Percentiles rank a stretch among this genome's conserved stretches.
Conservation (phyloP, 83 land plant genomes). For the Picea mariana region DNA sequence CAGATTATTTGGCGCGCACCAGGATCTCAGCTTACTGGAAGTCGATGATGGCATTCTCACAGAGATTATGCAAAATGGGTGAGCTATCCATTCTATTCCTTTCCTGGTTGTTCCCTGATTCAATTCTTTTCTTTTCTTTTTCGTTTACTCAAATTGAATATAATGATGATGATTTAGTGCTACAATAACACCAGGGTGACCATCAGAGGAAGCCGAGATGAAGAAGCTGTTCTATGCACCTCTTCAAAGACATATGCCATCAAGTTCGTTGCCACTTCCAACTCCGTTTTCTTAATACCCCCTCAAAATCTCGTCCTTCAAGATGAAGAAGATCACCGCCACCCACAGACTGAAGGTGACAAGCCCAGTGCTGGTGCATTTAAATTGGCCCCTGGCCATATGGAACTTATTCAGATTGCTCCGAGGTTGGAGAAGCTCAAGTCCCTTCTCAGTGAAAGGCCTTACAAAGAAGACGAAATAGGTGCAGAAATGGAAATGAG, state of each 20-base stretch:
- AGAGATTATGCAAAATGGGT: slow-evolving; percentile 50
- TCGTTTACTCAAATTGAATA: not conserved
- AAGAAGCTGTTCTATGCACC: slow-evolving; percentile 95
- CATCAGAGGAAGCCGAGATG: slow-evolving; percentile 71
- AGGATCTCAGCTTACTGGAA: slow-evolving; percentile 61
- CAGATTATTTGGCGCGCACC: slow-evolving; percentile 41
- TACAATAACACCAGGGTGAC: slow-evolving; percentile 42
- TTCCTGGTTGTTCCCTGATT: not conserved
- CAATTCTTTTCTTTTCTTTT: not conserved
- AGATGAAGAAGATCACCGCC: not conserved
- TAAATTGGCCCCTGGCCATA: slow-evolving; percentile 66
- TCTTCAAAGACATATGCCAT: slow-evolving; percentile 73
- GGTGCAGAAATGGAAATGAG: slow-evolving; percentile 28
- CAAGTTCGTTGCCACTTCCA: slow-evolving; percentile 93
- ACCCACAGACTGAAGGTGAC: not conserved
- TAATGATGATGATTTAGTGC: not conserved
- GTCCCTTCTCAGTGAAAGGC: slow-evolving; percentile 50
- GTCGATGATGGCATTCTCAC: slow-evolving; percentile 60
- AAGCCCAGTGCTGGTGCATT: slow-evolving; percentile 33
- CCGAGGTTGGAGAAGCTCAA: slow-evolving; percentile 84
- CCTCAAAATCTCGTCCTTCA: slow-evolving; percentile 29
- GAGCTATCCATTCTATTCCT: not conserved
- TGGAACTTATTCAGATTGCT: slow-evolving; percentile 80
- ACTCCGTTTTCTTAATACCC: slow-evolving; percentile 81
- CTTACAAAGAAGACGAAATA: slow-evolving; percentile 49